phyloP scores from a whole-genome alignment of 805 yeast genomes.

The Kodamaea laetipori region DNA sequence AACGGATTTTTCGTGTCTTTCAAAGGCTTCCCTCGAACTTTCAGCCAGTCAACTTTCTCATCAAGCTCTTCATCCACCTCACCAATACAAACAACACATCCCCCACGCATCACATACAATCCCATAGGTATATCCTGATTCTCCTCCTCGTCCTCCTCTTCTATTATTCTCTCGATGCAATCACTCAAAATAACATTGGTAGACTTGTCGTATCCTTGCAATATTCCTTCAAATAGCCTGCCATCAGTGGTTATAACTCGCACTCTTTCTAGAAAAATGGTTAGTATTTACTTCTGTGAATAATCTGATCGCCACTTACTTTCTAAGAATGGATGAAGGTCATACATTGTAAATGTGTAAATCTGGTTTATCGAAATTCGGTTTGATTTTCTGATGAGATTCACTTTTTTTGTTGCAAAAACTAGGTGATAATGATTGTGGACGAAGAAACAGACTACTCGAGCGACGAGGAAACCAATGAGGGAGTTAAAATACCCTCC shows the following conservation, averaged over 20 bases:
- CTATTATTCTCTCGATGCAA: slow-evolving; percentile 54
- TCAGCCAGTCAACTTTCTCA: slow-evolving; percentile 43
- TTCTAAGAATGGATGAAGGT: slow-evolving; percentile 16
- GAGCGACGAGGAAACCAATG: slow-evolving; percentile 21
- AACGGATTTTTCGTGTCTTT: slow-evolving; percentile 39
- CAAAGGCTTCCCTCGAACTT: slow-evolving; percentile 32
- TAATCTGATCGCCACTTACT: slow-evolving; percentile 14
- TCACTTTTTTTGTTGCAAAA: slow-evolving; percentile 12
- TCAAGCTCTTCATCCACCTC: slow-evolving; percentile 48
- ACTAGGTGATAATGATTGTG: not conserved
- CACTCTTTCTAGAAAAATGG: slow-evolving; percentile 43
- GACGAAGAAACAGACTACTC: slow-evolving; percentile 24
- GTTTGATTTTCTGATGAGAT: slow-evolving; percentile 3
- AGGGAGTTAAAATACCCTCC: slow-evolving; percentile 8
- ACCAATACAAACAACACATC: slow-evolving; percentile 58
- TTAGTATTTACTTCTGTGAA: slow-evolving; percentile 18
- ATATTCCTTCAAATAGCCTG: slow-evolving; percentile 46
- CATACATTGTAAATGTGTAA: slow-evolving; percentile 15
- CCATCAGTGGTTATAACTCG: slow-evolving; percentile 62
- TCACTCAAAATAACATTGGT: slow-evolving; percentile 59
- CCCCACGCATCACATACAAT: slow-evolving; percentile 57
- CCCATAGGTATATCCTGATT: slow-evolving; percentile 49
- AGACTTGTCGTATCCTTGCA: slow-evolving; percentile 63
- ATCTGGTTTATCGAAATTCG: not conserved
- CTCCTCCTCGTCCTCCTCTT: slow-evolving; percentile 39